Conservation (phyloP, 2,329 filamentous ascomycete species). For the Neoarthrinium moseri region DNA sequence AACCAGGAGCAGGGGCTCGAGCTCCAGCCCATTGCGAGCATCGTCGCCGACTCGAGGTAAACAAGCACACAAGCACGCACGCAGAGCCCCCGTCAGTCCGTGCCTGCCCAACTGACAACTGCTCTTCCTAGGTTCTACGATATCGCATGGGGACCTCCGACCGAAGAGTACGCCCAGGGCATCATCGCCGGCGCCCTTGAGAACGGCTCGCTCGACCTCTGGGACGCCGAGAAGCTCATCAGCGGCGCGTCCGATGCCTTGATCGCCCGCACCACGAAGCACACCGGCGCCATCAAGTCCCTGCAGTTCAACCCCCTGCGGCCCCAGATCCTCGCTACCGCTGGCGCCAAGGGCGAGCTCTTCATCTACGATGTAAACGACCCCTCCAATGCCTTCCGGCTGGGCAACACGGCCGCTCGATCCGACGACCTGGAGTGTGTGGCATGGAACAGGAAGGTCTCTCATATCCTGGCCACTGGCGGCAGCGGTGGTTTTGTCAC, state of each 20-base stretch:
- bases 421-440: slow-evolving; percentile 95
- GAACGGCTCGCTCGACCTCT: slow-evolving; percentile 89
- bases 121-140: slow-evolving; percentile 77
- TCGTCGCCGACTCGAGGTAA: slow-evolving; percentile 86
- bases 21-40: slow-evolving; percentile 79
- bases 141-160: slow-evolving; percentile 87
- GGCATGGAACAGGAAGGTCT: slow-evolving; percentile 97
- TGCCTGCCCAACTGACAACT: slow-evolving; percentile 1
- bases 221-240: slow-evolving; percentile 76
- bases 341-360: slow-evolving; percentile 91
- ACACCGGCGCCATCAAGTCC: slow-evolving; percentile 88
- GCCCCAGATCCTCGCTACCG: slow-evolving; percentile 87
- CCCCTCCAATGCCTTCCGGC: slow-evolving; percentile 79
- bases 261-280: slow-evolving; percentile 84
- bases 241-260: slow-evolving; percentile 66
- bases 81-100: not conserved
- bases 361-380: slow-evolving; percentile 96
- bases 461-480: slow-evolving; percentile 93
- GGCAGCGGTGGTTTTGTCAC: slow-evolving; percentile 93
- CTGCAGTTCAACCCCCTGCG: slow-evolving; percentile 95
- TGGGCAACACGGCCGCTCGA: slow-evolving; percentile 84
- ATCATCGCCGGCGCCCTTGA: slow-evolving; percentile 95
- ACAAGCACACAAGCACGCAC: slow-evolving; percentile 1
- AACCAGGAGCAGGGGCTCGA: slow-evolving; percentile 73
- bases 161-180: slow-evolving; percentile 74